Conservation (phyloP, 2,329 filamentous ascomycete species). For the Tolypocladium cylindrosporum region DNA sequence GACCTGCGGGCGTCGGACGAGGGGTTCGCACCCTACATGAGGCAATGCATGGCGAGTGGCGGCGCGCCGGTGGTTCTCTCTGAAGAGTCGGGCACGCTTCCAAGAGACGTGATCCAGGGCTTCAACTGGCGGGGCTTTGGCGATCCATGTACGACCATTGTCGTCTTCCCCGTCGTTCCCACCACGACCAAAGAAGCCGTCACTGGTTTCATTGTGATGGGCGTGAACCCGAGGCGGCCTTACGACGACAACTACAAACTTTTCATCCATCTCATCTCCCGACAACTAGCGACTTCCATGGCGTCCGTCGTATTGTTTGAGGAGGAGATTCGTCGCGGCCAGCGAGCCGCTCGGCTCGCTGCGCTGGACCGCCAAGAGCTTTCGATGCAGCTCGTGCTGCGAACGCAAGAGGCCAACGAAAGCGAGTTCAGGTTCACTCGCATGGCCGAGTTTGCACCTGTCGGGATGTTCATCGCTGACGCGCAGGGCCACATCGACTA, state of each 20-base stretch:
- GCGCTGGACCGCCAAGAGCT: slow-evolving; percentile 69
- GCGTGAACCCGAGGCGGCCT: slow-evolving; percentile 66
- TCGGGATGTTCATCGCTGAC: slow-evolving; percentile 79
- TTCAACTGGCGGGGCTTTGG: slow-evolving; percentile 62
- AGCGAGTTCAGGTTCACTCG: slow-evolving; percentile 72
- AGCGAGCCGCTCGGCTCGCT: slow-evolving; percentile 63
- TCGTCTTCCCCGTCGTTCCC: slow-evolving; percentile 70
- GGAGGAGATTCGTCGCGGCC: slow-evolving; percentile 68
- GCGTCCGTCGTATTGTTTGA: slow-evolving; percentile 76
- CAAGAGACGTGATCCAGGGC: slow-evolving; percentile 52
- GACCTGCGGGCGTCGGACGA: slow-evolving; percentile 60
- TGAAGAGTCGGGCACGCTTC: slow-evolving; percentile 56
- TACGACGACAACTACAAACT: slow-evolving; percentile 75
- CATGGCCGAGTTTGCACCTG: slow-evolving; percentile 76
- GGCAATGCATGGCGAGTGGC: slow-evolving; percentile 59
- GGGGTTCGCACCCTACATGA: slow-evolving; percentile 67
- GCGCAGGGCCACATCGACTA: slow-evolving; percentile 61
- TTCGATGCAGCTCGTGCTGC: slow-evolving; percentile 61
- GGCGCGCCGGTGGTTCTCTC: slow-evolving; percentile 59
- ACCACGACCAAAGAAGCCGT: slow-evolving; percentile 61
- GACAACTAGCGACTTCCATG: slow-evolving; percentile 69
- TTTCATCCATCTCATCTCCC: slow-evolving; percentile 64
- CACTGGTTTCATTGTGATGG: slow-evolving; percentile 70
- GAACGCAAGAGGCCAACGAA: slow-evolving; percentile 51
- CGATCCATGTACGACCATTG: slow-evolving; percentile 58